A percentile compares a stretch with the other conserved stretches of the same genome.
Evolutionary conservation across 805 yeast genomes (phyloP).

Genomic region (Kuraishia hungarica): DNA sequence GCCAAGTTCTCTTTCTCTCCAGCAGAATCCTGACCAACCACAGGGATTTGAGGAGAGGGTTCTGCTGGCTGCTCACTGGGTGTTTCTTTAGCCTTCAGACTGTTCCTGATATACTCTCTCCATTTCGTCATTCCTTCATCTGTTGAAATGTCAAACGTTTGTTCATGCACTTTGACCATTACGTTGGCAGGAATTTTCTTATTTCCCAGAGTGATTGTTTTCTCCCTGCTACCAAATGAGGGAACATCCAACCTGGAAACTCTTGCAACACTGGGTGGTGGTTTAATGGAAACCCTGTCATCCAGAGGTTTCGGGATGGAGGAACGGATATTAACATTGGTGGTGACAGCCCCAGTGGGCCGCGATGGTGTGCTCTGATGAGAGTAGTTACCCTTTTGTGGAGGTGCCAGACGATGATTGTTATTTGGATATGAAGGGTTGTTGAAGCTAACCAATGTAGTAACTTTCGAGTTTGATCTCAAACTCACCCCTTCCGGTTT

Average conservation of each 20-base stretch:
- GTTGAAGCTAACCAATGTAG: no score
- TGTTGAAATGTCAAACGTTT: conserved; percentile 21
- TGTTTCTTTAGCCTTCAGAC: conserved; percentile 6
- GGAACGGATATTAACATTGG: neutral
- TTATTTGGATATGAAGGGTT: neutral
- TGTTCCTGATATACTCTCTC: conserved; percentile 15
- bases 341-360: neutral
- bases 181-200: neutral
- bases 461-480: no score
- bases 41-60: conserved; percentile 3
- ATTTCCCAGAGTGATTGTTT: neutral
- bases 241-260: neutral
- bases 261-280: neutral
- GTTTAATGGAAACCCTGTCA: neutral
- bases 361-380: neutral
- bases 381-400: neutral
- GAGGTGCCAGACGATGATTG: neutral
- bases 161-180: neutral
- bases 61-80: conserved; percentile 10
- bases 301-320: neutral
- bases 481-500: neutral
- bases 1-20: neutral
- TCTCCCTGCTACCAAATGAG: neutral
- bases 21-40: conserved; percentile 2
- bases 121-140: conserved; percentile 20